Evolutionary conservation across 148 eudicot species (phyloP).

Genomic region (Rhododendron henanense): DNA sequence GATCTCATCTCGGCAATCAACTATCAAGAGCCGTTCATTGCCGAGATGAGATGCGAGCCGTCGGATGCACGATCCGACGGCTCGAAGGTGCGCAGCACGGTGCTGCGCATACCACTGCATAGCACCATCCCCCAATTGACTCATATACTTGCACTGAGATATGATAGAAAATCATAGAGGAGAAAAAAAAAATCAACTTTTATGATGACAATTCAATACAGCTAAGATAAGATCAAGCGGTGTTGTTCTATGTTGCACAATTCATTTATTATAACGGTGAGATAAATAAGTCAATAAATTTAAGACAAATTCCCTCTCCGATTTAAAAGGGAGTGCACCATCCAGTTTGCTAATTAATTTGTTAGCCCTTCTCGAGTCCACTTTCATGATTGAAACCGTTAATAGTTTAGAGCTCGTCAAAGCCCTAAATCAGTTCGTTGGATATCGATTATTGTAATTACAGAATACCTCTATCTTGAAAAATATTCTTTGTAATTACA

Average conservation of each 20-base stretch:
- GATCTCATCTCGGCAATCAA: too few species aligned
- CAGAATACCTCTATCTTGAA: background rate
- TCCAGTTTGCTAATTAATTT: background rate
- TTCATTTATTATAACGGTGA: background rate
- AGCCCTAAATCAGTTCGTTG: background rate
- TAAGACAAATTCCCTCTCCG: background rate
- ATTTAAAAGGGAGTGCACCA: background rate
- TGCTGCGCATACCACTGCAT: too few species aligned
- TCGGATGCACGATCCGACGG: too few species aligned
- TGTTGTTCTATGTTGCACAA: background rate
- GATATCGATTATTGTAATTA: too few species aligned
- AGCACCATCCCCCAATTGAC: too few species aligned
- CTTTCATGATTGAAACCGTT: background rate
- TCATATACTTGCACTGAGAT: background rate
- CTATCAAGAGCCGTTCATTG: too few species aligned
- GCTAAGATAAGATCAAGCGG: background rate
- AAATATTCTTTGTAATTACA: too few species aligned
- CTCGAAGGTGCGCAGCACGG: too few species aligned
- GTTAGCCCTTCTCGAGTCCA: background rate
- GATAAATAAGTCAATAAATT: background rate
- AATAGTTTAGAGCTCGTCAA: background rate
- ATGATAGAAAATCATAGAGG: background rate
- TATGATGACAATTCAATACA: background rate
- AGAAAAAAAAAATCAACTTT: background rate
- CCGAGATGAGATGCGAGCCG: too few species aligned